A percentile compares a stretch with the other conserved stretches of the same genome.
Conservation (phyloP, 2,329 filamentous ascomycete genomes). For the Allantophomopsis cytisporea region DNA sequence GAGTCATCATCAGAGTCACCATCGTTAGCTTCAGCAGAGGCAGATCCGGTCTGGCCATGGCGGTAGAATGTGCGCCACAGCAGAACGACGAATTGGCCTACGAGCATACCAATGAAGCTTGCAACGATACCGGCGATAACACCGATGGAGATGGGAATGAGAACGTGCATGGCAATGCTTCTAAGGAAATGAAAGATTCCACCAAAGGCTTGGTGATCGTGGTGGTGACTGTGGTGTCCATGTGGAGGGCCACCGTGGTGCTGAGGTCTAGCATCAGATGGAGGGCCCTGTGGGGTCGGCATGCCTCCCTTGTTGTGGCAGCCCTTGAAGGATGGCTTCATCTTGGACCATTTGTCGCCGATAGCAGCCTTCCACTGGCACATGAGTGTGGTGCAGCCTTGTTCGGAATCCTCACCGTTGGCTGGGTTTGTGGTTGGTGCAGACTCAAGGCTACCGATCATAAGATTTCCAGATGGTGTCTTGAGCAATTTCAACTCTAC, state of each 20-base stretch:
- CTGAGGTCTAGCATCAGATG: conserved; percentile 13
- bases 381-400: conserved; percentile 28
- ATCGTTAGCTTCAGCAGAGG: conserved; percentile 10
- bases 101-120: conserved; percentile 52
- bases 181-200: conserved; percentile 26
- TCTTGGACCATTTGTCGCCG: conserved; percentile 26
- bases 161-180: conserved; percentile 45
- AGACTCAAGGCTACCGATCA: conserved; percentile 34
- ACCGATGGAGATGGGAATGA: conserved; percentile 56
- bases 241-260: conserved; percentile 8
- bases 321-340: conserved; percentile 17
- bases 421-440: conserved; percentile 11
- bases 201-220: conserved; percentile 25
- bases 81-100: conserved; percentile 47
- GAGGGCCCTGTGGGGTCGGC: conserved; percentile 9
- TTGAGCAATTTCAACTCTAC: conserved; percentile 50
- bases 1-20: conserved; percentile 3
- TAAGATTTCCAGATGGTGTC: conserved; percentile 36
- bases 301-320: conserved; percentile 9
- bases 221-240: conserved; percentile 18
- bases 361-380: conserved; percentile 42
- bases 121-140: conserved; percentile 54
- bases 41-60: conserved; percentile 18
- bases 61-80: conserved; percentile 41
- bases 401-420: conserved; percentile 15